phyloP scores from a whole-genome alignment of 148 eudicot species.

The Polygonum maritimum region DNA sequence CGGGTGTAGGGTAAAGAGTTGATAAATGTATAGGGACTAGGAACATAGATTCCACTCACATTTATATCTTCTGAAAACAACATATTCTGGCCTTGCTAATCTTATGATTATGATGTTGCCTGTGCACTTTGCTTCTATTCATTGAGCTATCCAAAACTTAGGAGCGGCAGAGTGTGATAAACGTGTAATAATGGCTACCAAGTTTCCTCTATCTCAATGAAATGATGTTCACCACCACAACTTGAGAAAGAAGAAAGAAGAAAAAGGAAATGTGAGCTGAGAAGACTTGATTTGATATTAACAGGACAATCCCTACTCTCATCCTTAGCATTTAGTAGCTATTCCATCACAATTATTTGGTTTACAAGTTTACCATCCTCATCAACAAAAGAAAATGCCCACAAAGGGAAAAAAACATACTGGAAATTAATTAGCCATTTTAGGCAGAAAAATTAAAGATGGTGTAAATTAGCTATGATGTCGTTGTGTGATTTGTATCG shows the following conservation, averaged over 20 bases:
- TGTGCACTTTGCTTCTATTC: neutral
- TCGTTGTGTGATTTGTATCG: too few relatives aligned
- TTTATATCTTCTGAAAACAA: neutral
- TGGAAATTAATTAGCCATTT: too few relatives aligned
- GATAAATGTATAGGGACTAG: too few relatives aligned
- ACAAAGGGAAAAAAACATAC: neutral
- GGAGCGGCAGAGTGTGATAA: neutral
- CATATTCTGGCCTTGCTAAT: neutral
- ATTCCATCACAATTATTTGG: neutral
- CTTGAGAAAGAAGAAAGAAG: neutral
- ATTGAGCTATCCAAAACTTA: neutral
- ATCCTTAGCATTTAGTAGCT: neutral
- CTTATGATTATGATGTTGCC: neutral
- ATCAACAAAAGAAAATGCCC: neutral
- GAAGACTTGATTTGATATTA: neutral
- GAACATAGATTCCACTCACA: too few relatives aligned
- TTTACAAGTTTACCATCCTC: too few relatives aligned
- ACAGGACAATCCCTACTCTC: neutral
- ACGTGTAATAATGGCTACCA: neutral
- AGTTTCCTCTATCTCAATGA: neutral
- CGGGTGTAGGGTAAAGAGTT: too few relatives aligned
- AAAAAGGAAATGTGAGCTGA: neutral
- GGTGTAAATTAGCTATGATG: too few relatives aligned
- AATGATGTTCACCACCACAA: neutral
- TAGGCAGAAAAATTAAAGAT: too few relatives aligned